Conservation (phyloP, 2,329 filamentous ascomycete genomes). For the Leptographium galeiforme region DNA sequence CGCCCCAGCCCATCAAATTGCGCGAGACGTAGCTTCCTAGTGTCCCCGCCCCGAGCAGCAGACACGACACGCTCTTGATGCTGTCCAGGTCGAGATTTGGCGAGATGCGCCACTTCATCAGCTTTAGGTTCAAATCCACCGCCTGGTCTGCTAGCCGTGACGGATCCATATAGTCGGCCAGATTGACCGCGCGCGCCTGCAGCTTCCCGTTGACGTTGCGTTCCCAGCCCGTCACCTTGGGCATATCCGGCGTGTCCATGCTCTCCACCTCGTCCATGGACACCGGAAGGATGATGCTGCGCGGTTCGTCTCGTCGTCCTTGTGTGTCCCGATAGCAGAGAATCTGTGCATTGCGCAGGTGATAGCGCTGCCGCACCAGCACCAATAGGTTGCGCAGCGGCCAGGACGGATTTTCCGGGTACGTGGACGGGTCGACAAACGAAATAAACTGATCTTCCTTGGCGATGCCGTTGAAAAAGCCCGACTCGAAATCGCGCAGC, state of each 20-base stretch:
- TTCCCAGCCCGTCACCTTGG: slow-evolving; percentile 94
- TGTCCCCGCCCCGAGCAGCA: slow-evolving; percentile 84
- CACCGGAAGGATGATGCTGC: slow-evolving; percentile 65
- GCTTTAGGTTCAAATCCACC: slow-evolving; percentile 88
- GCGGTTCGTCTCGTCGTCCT: slow-evolving; percentile 60
- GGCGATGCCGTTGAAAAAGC: slow-evolving; percentile 66
- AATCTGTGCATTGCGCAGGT: slow-evolving; percentile 63
- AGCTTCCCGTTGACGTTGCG: slow-evolving; percentile 68
- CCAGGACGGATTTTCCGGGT: slow-evolving; percentile 79
- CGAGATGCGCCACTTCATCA: slow-evolving; percentile 98
- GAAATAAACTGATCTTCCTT: slow-evolving; percentile 69
- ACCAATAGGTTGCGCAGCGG: slow-evolving; percentile 80
- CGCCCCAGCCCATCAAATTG: slow-evolving; percentile 89
- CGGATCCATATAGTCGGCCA: slow-evolving; percentile 91
- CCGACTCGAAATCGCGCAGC: slow-evolving; percentile 66
- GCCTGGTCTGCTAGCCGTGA: slow-evolving; percentile 77
- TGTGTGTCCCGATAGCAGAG: slow-evolving; percentile 84
- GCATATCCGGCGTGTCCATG: slow-evolving; percentile 42
- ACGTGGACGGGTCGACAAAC: slow-evolving; percentile 89
- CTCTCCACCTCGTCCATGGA: slow-evolving; percentile 37
- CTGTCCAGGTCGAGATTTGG: slow-evolving; percentile 75
- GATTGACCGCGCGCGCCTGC: slow-evolving; percentile 61
- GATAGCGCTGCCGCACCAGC: slow-evolving; percentile 70
- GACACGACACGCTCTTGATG: slow-evolving; percentile 80
- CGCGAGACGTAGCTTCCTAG: slow-evolving; percentile 87